Percentiles rank a stretch among this genome's conserved stretches.
Evolutionary conservation across 257 asterid species (phyloP).

Genomic region (Lithospermum erythrorhizon): DNA sequence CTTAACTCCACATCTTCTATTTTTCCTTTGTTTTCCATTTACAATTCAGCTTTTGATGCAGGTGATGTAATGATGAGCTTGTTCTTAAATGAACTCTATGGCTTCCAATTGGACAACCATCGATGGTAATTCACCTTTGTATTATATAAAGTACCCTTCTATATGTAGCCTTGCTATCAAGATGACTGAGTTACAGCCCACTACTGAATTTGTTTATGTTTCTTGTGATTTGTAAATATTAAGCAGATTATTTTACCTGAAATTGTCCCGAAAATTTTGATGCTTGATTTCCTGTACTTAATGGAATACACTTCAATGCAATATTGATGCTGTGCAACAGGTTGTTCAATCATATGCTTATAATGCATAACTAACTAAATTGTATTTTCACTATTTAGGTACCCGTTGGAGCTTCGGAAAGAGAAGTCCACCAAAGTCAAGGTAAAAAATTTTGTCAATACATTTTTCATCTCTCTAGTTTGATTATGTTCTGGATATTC

Average conservation of each 20-base stretch:
- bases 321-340: not conserved
- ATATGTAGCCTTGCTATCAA: too few species aligned
- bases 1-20: not conserved
- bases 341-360: not conserved
- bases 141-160: not conserved
- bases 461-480: not conserved
- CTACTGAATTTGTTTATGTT: too few species aligned
- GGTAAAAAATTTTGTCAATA: slow-evolving; percentile 28
- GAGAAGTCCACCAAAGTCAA: slow-evolving; percentile 78
- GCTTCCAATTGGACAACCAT: slow-evolving; percentile 85
- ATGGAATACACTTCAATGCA: not conserved
- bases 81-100: slow-evolving; percentile 92
- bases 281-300: not conserved
- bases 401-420: slow-evolving; percentile 90
- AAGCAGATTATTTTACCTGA: not conserved
- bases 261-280: too few species aligned
- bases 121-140: slow-evolving; percentile 59
- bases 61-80: slow-evolving; percentile 96
- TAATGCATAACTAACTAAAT: not conserved
- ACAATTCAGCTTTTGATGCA: slow-evolving; percentile 18
- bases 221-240: not conserved
- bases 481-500: not conserved
- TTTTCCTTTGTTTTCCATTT: not conserved
- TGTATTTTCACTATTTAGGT: slow-evolving; percentile 33
- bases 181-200: too few species aligned